Percentiles rank a stretch among this genome's conserved stretches.
These are phyloP conservation scores for Arachnomyces sp. DNA, from an alignment of 2,329 filamentous ascomycete genomes.

Conservation along the genomic window DNA sequence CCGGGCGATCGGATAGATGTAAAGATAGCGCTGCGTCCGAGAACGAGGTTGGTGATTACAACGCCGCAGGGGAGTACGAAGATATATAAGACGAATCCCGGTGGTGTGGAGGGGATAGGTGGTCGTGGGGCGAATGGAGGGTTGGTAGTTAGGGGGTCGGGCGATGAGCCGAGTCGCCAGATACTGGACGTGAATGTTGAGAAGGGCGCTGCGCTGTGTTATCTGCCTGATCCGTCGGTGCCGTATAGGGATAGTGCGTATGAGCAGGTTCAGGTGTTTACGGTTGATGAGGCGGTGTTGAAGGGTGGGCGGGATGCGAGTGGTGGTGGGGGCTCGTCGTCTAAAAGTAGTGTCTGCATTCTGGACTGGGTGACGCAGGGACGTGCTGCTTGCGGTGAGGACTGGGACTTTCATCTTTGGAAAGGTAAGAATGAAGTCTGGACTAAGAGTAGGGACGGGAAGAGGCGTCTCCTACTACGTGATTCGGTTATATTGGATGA, in stretches of 20 bases:
- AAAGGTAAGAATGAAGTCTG: conserved; percentile 76
- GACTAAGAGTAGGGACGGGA: conserved; percentile 27
- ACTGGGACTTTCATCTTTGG: conserved; percentile 77
- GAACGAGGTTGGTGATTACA: conserved; percentile 57
- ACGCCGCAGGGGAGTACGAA: conserved; percentile 76
- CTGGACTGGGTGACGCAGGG: conserved; percentile 94
- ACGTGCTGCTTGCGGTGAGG: conserved; percentile 72
- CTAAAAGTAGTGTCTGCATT: conserved; percentile 58
- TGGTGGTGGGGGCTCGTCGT: too few species aligned
- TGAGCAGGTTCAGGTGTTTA: conserved; percentile 74
- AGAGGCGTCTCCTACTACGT: conserved; percentile 62
- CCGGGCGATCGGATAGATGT: conserved; percentile 77
- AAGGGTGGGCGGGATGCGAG: too few species aligned
- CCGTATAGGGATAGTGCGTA: conserved; percentile 81
- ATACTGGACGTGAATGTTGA: conserved; percentile 41
- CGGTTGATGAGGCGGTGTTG: conserved; percentile 38
- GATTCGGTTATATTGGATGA: conserved; percentile 72
- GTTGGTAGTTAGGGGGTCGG: conserved; percentile 13
- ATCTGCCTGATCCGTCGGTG: conserved; percentile 85
- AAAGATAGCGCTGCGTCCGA: conserved; percentile 53
- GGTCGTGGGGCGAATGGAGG: neutral
- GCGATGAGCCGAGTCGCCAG: conserved; percentile 38
- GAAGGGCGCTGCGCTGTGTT: conserved; percentile 46
- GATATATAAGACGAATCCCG: conserved; percentile 68
- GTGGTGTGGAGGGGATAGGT: conserved; percentile 4